Conservation (phyloP, 352 stramenopile species). For the Globisporangium nodosum region DNA sequence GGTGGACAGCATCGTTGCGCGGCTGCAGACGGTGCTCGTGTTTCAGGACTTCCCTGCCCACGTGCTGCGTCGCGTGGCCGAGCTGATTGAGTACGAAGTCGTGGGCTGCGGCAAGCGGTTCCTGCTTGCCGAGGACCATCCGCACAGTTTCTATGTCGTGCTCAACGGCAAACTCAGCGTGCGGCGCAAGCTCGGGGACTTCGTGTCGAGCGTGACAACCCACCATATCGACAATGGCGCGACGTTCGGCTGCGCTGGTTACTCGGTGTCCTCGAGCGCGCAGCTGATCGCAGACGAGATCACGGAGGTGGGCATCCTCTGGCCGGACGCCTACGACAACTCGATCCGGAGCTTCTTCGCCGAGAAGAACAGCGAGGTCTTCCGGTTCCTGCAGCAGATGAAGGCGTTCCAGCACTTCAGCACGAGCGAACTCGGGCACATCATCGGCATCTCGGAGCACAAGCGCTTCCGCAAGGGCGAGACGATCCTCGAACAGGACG, state of each 20-base stretch:
- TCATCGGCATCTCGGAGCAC: conserved; percentile 71
- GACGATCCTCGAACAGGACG: conserved; percentile 55
- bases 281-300: conserved; percentile 61
- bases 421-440: conserved; percentile 56
- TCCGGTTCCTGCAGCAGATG: conserved; percentile 60
- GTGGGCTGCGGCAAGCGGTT: conserved; percentile 59
- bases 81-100: conserved; percentile 63
- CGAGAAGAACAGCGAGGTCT: conserved; percentile 57
- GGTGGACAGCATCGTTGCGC: conserved; percentile 37
- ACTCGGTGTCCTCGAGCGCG: conserved; percentile 35
- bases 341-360: conserved; percentile 56
- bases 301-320: conserved; percentile 62
- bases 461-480: conserved; percentile 64
- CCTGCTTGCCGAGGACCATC: conserved; percentile 43
- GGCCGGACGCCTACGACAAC: conserved; percentile 44
- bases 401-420: conserved; percentile 56
- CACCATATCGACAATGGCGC: conserved; percentile 52
- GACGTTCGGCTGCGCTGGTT: conserved; percentile 56
- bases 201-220: conserved; percentile 55
- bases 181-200: conserved; percentile 51
- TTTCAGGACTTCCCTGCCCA: conserved; percentile 59
- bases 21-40: conserved; percentile 51
- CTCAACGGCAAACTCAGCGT: conserved; percentile 52
- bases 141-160: conserved; percentile 64
- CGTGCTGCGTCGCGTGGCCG: conserved; percentile 34